Evolutionary conservation across 208 protist genomes (phyloP), one percentile per base, ranked within the genome.

Genomic region (Angomonas ambiguus): DNA sequence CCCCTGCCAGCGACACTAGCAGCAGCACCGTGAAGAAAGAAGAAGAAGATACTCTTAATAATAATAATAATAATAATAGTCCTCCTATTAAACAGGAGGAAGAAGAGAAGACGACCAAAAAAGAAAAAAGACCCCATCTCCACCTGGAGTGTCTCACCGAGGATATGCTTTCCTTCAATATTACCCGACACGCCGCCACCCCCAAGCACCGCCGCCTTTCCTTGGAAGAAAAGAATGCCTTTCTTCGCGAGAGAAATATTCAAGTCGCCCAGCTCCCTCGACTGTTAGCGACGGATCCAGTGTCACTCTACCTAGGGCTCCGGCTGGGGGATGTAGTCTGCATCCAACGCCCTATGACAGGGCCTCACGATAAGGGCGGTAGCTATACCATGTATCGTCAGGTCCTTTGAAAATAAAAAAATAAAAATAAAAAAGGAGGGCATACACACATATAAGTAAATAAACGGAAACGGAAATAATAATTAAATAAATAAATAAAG

Each of bases 321-420:
- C 35, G 59, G 24, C 73, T 80, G 30, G 95, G 96, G 18, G 81
- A 97, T 67, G 85, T 98, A 24, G 88, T 99, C 20, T 94, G 97
- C 71, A 99, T 99, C 73, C 27, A 25, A 4, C 55, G 55, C 5
- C 27, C 55, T 16, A 87, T 89, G 13, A 92, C 97, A 10, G 66
- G 81, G 4, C 87, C 79, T 8, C 95, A 98, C 67, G 98, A 98
- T 18, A 97, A 25, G 28, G 27, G 96, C 28, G 97, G 97, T 13
- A 79, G 94, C 1, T 99, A 99, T 77, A 87, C 97, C 68, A 99
- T 98, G 74, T 99, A 99, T 79, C 88, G 98, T 8, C 83, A 98
- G 61, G 94, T 99, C 31, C 76, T 97, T 34, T 98, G 85, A 76
- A n/a, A 13, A 45, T 11, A 27, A 58, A 3, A 30, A 48, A 67